Evolutionary conservation across 2,329 filamentous ascomycete genomes (phyloP).

Genomic region (Fusarium paranaense): DNA sequence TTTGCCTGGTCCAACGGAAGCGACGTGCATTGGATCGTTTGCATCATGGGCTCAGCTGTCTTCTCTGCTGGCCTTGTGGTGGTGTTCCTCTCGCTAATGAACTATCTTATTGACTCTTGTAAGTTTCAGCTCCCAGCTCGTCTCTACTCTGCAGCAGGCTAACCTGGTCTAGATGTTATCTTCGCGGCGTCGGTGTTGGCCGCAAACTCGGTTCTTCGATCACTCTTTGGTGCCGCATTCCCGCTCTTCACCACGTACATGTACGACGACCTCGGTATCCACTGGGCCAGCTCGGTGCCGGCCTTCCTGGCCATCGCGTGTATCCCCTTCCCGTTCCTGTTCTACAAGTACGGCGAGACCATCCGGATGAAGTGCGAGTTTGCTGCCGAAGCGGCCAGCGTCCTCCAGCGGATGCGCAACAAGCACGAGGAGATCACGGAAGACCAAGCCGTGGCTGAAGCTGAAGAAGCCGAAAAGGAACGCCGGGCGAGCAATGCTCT

Average conservation of each 20-base stretch:
- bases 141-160: slow-evolving; percentile 1
- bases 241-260: slow-evolving; percentile 76
- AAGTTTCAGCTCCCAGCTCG: slow-evolving; percentile 23
- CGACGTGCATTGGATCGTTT: slow-evolving; percentile 68
- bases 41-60: slow-evolving; percentile 55
- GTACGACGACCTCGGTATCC: slow-evolving; percentile 72
- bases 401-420: slow-evolving; percentile 61
- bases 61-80: slow-evolving; percentile 70
- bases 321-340: slow-evolving; percentile 79
- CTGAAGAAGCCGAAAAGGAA: slow-evolving; percentile 42
- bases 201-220: slow-evolving; percentile 77
- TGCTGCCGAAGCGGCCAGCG: slow-evolving; percentile 72
- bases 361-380: slow-evolving; percentile 78
- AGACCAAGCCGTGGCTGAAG: slow-evolving; percentile 43
- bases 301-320: slow-evolving; percentile 80
- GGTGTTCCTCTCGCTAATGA: slow-evolving; percentile 74
- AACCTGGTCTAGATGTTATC: slow-evolving; percentile 65
- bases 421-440: slow-evolving; percentile 46
- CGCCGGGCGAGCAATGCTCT: slow-evolving; percentile 39
- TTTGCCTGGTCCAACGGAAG: slow-evolving; percentile 73
- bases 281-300: slow-evolving; percentile 81
- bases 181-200: slow-evolving; percentile 82
- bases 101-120: slow-evolving; percentile 75
- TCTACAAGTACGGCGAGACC: slow-evolving; percentile 75
- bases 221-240: slow-evolving; percentile 78